Conservation (phyloP, 768 basidiomycete species). For the Brasilioporus rufonigricans region DNA sequence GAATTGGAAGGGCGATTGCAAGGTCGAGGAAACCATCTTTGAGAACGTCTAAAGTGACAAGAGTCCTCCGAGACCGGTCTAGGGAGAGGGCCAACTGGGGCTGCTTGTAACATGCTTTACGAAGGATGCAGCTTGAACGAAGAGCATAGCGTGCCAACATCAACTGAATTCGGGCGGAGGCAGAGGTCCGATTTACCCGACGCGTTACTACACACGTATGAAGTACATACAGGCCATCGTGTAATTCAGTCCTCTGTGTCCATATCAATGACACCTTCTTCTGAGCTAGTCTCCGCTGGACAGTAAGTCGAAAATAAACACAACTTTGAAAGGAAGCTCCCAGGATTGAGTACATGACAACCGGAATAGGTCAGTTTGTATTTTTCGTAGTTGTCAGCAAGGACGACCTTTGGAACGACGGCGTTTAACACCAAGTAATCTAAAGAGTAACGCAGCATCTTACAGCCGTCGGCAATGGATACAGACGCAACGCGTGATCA, state of each 20-base stretch:
- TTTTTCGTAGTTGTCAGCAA: conserved; percentile 95
- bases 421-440: conserved; percentile 5
- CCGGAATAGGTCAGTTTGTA: conserved; percentile 97
- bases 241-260: conserved; percentile 35
- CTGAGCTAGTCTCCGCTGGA: conserved; percentile 80
- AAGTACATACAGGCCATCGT: not conserved
- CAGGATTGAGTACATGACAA: conserved; percentile 98
- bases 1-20: conserved; percentile 70
- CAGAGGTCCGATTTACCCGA: not conserved
- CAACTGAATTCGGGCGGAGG: not conserved
- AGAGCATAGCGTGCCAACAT: conserved; percentile 26
- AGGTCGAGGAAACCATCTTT: conserved; percentile 74
- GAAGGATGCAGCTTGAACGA: conserved; percentile 12
- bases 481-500: conserved; percentile 89
- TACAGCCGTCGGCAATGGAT: conserved; percentile 91
- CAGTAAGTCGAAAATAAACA: conserved; percentile 90
- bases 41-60: conserved; percentile 33
- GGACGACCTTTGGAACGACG: conserved; percentile 57
- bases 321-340: conserved; percentile 80
- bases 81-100: conserved; percentile 1
- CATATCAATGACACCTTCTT: conserved; percentile 59
- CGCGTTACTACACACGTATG: not conserved
- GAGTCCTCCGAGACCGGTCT: conserved; percentile 15
- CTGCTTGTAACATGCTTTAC: conserved; percentile 5
- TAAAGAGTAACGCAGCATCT: conserved; percentile 26